phyloP scores from a whole-genome alignment of 805 yeast genomes.

The Saccharomyces eubayanus region DNA sequence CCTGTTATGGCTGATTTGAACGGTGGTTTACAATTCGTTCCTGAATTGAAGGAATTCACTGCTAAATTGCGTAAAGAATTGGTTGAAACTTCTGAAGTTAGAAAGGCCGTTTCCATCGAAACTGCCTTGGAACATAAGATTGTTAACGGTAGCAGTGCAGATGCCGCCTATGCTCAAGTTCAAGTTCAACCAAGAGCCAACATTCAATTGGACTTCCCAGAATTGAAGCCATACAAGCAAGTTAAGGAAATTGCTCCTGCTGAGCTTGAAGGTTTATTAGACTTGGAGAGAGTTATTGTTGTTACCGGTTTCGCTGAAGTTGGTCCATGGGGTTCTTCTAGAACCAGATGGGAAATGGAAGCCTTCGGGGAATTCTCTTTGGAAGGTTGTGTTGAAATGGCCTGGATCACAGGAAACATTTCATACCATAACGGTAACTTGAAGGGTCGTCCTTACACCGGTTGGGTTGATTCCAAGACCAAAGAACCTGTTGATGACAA shows the following conservation, averaged over 20 bases:
- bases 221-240: conserved; percentile 65
- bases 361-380: conserved; percentile 87
- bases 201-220: conserved; percentile 89
- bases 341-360: conserved; percentile 99
- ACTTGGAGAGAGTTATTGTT: conserved; percentile 84
- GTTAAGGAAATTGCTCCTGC: conserved; percentile 56
- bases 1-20: conserved; percentile 98
- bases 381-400: conserved; percentile 98
- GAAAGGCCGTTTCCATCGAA: conserved; percentile 93
- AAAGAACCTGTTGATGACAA: conserved; percentile 88
- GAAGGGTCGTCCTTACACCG: conserved; percentile 68
- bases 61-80: conserved; percentile 61
- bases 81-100: conserved; percentile 79
- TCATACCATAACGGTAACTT: conserved; percentile 80
- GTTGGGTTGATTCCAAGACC: conserved; percentile 96
- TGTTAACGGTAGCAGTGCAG: conserved; percentile 81
- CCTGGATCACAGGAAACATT: conserved; percentile 98
- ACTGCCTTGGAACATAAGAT: conserved; percentile 75
- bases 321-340: conserved; percentile 98
- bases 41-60: conserved; percentile 84
- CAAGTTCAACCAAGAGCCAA: conserved; percentile 89
- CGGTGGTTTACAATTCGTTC: conserved; percentile 94
- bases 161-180: conserved; percentile 71
- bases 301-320: conserved; percentile 98
- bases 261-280: conserved; percentile 81